Conservation (phyloP, 2,329 filamentous ascomycete genomes). For the Fusarium phyllophilum region DNA sequence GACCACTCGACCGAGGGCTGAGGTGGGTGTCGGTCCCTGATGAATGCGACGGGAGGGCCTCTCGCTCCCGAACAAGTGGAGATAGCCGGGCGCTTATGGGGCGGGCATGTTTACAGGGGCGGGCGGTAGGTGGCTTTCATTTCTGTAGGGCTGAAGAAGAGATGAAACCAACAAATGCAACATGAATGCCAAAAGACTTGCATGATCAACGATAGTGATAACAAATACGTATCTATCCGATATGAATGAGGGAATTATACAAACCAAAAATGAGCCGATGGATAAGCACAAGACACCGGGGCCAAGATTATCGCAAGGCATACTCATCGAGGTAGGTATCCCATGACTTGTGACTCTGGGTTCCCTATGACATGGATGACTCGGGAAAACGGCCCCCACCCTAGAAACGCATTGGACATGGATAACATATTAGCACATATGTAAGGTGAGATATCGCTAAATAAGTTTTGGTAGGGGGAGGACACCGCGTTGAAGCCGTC, state of each 20-base stretch:
- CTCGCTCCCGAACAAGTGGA: constrained; percentile 4
- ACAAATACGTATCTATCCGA: neutral
- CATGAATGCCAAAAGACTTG: neutral
- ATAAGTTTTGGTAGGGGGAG: neutral
- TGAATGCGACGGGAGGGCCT: neutral
- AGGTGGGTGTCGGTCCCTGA: neutral
- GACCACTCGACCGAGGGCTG: neutral
- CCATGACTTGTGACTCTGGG: neutral
- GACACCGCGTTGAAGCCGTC: neutral
- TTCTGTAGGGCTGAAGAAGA: constrained; percentile 19
- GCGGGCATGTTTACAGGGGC: neutral
- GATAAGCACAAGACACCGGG: neutral
- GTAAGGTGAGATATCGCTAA: neutral
- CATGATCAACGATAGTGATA: neutral
- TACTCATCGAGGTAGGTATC: neutral
- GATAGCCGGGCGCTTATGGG: constrained; percentile 3
- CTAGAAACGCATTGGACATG: neutral
- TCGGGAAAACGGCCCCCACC: constrained; percentile 24
- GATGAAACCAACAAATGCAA: neutral
- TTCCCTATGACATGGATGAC: constrained; percentile 4
- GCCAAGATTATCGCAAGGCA: constrained; percentile 14
- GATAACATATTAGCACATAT: neutral
- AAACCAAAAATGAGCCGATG: neutral
- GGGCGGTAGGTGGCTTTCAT: neutral
- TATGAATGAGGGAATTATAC: neutral